These are phyloP conservation scores for Globisporangium iwayamae DNA, from an alignment of 352 stramenopile genomes.

Conservation along the genomic window DNA sequence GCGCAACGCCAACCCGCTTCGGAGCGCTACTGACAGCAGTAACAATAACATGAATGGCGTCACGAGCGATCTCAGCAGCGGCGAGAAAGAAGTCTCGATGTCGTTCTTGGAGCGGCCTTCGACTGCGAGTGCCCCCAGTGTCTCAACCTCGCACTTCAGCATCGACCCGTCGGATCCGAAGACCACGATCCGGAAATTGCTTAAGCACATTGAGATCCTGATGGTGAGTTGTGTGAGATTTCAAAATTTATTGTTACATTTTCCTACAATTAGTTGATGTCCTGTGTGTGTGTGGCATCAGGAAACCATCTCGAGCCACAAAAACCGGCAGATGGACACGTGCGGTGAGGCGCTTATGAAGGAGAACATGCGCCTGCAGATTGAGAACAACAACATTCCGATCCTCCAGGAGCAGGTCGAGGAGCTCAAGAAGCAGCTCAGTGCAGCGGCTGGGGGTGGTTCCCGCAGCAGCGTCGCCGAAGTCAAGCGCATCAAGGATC, in stretches of 20 bases:
- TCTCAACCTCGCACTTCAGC: conserved; percentile 50
- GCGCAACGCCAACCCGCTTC: conserved; percentile 42
- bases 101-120: conserved; percentile 15
- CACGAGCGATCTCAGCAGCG: background rate
- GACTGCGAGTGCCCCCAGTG: conserved; percentile 17
- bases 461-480: conserved; percentile 4
- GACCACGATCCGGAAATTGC: conserved; percentile 72
- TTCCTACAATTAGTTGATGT: background rate
- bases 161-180: conserved; percentile 82
- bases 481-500: conserved; percentile 30
- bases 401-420: conserved; percentile 71
- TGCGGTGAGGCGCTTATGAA: conserved; percentile 47
- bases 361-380: conserved; percentile 63
- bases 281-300: conserved; percentile 7
- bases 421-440: conserved; percentile 56
- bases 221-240: conserved; percentile 33
- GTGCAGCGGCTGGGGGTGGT: background rate
- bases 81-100: background rate
- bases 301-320: conserved; percentile 57
- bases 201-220: conserved; percentile 82
- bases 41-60: background rate
- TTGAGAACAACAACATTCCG: conserved; percentile 86
- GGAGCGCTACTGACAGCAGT: background rate
- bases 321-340: conserved; percentile 47
- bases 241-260: background rate